A percentile compares a stretch with the other conserved stretches of the same genome.
phyloP scores from a whole-genome alignment of 225 moss, liverwort and hornwort genomes.

The Rhytidiadelphus loreus region DNA sequence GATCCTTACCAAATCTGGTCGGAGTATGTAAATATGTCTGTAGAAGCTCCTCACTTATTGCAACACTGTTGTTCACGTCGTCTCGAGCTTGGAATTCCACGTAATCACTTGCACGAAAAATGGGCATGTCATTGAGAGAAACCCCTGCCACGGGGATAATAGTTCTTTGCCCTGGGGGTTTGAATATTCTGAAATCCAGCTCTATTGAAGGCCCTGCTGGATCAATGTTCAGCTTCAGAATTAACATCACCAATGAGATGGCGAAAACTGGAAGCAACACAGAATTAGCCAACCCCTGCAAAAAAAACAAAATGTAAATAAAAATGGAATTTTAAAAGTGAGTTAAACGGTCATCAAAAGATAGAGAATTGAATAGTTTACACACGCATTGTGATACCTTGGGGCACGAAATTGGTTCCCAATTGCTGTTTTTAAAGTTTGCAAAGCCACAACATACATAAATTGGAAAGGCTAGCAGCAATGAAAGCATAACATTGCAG shows the following conservation, averaged over 20 bases:
- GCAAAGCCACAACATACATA: neutral
- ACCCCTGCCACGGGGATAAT: conserved; percentile 63
- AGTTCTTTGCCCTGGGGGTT: conserved; percentile 22
- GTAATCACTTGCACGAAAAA: conserved; percentile 35
- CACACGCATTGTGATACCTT: neutral
- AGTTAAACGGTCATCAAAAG: neutral
- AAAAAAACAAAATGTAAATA: neutral
- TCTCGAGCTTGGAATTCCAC: conserved; percentile 39
- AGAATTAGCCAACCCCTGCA: conserved; percentile 84
- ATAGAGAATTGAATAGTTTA: neutral
- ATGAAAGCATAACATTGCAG: neutral
- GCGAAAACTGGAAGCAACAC: conserved; percentile 83
- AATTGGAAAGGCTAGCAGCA: neutral
- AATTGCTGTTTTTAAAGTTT: neutral
- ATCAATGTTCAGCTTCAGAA: conserved; percentile 86
- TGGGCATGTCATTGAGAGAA: conserved; percentile 8
- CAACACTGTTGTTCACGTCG: conserved; percentile 49
- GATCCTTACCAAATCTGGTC: conserved; percentile 71
- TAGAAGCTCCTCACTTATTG: conserved; percentile 72
- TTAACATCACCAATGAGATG: conserved; percentile 84
- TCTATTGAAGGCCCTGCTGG: conserved; percentile 71
- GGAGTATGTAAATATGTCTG: conserved; percentile 38
- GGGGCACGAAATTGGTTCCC: neutral
- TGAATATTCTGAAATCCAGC: conserved; percentile 60
- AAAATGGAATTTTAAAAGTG: neutral